Base-by-base conservation (phyloP, 441 rosid genomes). In the Omphalea diandra region DNA sequence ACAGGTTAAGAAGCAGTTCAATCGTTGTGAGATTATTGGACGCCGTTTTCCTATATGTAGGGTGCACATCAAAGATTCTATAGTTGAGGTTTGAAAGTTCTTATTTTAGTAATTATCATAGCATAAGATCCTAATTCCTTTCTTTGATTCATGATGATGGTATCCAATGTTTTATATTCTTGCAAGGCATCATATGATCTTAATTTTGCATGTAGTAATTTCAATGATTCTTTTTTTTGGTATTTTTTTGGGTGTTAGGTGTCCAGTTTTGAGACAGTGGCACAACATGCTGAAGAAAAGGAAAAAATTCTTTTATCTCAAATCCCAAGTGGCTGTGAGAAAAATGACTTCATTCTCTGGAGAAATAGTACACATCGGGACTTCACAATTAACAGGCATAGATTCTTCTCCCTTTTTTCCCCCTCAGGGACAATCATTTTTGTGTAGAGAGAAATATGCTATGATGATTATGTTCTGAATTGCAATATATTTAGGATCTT, bases 311-410 rank as follows among this genome's bases (percentile, higher is more conserved):
- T 72, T 76, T 76, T 75, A 49, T 77, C 76, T 61, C 75, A 74
- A 70, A 50, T 58, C 70, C 85, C 83, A 47, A 53, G 70, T 50
- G 82, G 85, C 52, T 79, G 83, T 67, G 78, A 77, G 61, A 68
- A 75, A 76, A 81, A 74, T 55, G 97, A 96, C 75, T 74, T 83
- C 59, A 70, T 78, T 41, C 91, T 74, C 63, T 96, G 99, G 98
- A 86, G 77, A 83, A 82, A 96, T 81, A 86, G 97, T 72, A 81
- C 86, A 82, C 82, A 74, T 43, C 83, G 98, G 46, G 99, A 95
- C 70, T 95, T 95, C 86, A 95, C 99, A 24, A 54, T 95, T 67
- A 95, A 95, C 81, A 88, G 99, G 99, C 84, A 62, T 43, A 27
- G 50, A 73, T 72, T 83, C 54, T 69, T 68, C 29, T 61, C 63